A percentile compares a stretch with the other conserved stretches of the same genome.
Evolutionary conservation across 495 filamentous ascomycete genomes (phyloP).

Genomic region (Penicillium atrosanguineum): DNA sequence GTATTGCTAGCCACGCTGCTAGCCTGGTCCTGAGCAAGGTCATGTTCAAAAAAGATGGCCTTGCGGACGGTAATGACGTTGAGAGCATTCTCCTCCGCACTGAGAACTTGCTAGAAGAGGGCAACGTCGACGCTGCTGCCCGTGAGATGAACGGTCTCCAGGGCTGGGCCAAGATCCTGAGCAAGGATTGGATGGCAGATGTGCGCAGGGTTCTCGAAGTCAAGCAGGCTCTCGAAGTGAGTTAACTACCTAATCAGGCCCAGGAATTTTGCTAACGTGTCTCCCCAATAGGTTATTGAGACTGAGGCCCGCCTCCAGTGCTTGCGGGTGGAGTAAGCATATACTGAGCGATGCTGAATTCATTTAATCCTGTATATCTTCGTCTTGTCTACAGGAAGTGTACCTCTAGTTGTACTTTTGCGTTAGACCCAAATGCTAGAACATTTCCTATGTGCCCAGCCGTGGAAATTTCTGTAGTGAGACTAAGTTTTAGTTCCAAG

Average conservation of each 20-base stretch:
- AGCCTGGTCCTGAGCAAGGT: constrained; percentile 86
- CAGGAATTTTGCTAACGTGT: constrained; percentile 18
- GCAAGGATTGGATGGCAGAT: constrained; percentile 89
- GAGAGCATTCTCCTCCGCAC: constrained; percentile 89
- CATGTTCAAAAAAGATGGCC: constrained; percentile 88
- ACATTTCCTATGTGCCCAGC: constrained; percentile 31
- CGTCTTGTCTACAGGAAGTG: constrained; percentile 39
- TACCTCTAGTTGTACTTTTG: constrained; percentile 46
- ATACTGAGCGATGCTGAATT: constrained; percentile 30
- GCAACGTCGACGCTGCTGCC: constrained; percentile 83
- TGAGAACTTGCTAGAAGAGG: constrained; percentile 86
- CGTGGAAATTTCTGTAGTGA: background rate
- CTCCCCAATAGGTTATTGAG: constrained; percentile 41
- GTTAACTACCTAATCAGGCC: constrained; percentile 20
- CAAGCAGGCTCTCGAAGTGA: constrained; percentile 90
- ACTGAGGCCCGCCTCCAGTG: constrained; percentile 51
- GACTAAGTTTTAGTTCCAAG: background rate
- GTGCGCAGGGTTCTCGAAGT: constrained; percentile 88
- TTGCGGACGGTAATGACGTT: constrained; percentile 84
- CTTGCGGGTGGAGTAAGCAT: constrained; percentile 48
- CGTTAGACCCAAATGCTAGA: constrained; percentile 45
- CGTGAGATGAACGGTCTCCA: constrained; percentile 89
- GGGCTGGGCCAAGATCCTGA: constrained; percentile 93
- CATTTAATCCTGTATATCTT: constrained; percentile 36
- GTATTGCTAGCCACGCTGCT: constrained; percentile 87